A percentile compares a stretch with the other conserved stretches of the same genome.
phyloP scores from a whole-genome alignment of 2,329 filamentous ascomycete genomes.

The Exophiala calicioides region DNA sequence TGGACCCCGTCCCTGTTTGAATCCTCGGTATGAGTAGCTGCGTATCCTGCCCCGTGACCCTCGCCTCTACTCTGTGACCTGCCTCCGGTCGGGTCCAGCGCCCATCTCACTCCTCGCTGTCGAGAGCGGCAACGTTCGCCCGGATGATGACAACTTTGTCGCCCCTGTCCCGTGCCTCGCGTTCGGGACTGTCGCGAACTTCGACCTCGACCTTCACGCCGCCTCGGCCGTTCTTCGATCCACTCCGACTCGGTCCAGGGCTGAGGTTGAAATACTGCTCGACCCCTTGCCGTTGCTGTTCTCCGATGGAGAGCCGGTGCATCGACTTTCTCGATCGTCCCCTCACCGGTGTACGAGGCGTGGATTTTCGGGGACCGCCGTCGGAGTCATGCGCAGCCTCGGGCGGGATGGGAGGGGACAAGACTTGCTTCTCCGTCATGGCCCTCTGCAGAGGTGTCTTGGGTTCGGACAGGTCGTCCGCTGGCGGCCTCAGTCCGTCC shows the following conservation, averaged over 20 bases:
- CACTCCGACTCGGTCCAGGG: constrained; percentile 23
- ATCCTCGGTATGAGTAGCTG: too few species aligned
- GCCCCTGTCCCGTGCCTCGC: constrained; percentile 23
- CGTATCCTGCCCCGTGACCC: background rate
- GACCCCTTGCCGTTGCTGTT: constrained; percentile 17
- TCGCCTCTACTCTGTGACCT: background rate
- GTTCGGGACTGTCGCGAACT: constrained; percentile 28
- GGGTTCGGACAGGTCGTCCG: constrained; percentile 5
- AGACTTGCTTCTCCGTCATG: constrained; percentile 26
- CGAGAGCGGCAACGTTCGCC: constrained; percentile 21
- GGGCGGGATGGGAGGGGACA: constrained; percentile 7
- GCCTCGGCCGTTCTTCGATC: constrained; percentile 23
- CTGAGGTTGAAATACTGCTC: constrained; percentile 28
- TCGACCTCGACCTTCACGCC: constrained; percentile 28
- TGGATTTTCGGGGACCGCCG: constrained; percentile 14
- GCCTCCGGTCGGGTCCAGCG: too few species aligned
- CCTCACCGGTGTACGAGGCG: constrained; percentile 18
- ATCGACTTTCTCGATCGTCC: constrained; percentile 21
- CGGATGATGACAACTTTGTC: constrained; percentile 28
- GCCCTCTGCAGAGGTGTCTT: constrained; percentile 21
- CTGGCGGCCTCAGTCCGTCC: constrained; percentile 5
- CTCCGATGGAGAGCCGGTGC: constrained; percentile 20
- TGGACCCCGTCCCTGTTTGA: too few species aligned
- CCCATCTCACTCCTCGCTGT: constrained; percentile 10
- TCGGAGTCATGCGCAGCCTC: constrained; percentile 8